Conservation (phyloP, 768 basidiomycete species). For the Pisolithus albus region DNA sequence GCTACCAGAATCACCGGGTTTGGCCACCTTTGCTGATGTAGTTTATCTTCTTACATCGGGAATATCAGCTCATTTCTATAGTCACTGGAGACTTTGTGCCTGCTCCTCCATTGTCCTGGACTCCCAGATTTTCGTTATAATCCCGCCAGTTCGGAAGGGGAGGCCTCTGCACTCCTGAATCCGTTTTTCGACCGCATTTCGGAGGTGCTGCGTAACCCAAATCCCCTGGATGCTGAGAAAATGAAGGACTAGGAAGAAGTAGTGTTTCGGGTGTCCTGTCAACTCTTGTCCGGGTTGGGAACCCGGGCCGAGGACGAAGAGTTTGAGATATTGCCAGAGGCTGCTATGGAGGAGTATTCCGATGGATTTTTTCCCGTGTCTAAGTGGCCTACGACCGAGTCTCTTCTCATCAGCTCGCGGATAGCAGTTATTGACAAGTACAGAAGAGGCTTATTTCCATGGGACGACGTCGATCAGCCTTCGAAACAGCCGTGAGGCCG, state of each 20-base stretch:
- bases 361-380: constrained; percentile 31
- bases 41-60: constrained; percentile 45
- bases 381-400: constrained; percentile 32
- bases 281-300: constrained; percentile 27
- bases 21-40: too few species aligned
- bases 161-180: constrained; percentile 41
- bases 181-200: constrained; percentile 40
- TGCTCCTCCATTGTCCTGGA: constrained; percentile 25
- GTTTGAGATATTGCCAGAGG: constrained; percentile 22
- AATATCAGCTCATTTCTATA: constrained; percentile 44
- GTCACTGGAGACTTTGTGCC: constrained; percentile 23
- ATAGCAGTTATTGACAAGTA: constrained; percentile 21
- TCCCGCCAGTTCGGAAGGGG: constrained; percentile 34
- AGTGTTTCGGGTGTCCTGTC: constrained; percentile 29
- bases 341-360: constrained; percentile 32
- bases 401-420: constrained; percentile 37
- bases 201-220: constrained; percentile 31
- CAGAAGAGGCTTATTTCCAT: constrained; percentile 22
- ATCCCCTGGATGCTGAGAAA: constrained; percentile 15
- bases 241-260: constrained; percentile 34
- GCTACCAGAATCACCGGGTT: too few species aligned
- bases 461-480: constrained; percentile 14
- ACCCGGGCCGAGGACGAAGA: constrained; percentile 31
- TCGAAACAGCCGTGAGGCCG: constrained; percentile 35
- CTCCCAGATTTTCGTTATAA: constrained; percentile 34